A percentile compares a stretch with the other conserved stretches of the same genome.
Evolutionary conservation across 306 rosid species (phyloP).

Genomic region (Pyrus bretschneideri): DNA sequence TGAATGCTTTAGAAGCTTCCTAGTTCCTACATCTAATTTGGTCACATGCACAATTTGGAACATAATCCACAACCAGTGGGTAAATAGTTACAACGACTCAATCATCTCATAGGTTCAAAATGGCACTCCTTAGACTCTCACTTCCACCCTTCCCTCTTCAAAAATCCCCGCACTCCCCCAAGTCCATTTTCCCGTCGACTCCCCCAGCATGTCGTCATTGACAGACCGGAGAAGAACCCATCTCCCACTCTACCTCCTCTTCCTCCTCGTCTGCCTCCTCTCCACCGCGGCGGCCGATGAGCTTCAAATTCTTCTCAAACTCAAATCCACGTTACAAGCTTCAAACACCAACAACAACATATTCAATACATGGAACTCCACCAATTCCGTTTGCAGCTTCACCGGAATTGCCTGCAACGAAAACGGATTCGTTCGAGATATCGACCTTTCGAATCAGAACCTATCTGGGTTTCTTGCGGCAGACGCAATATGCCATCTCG

Average conservation of each 20-base stretch:
- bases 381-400: slow-evolving; percentile 34
- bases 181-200: not conserved
- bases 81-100: not conserved
- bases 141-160: not conserved
- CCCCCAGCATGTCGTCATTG: not conserved
- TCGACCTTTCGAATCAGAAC: slow-evolving; percentile 39
- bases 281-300: slow-evolving; percentile 42
- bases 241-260: not conserved
- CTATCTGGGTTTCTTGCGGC: slow-evolving; percentile 58
- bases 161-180: not conserved
- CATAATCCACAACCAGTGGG: not conserved
- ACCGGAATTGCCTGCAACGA: slow-evolving; percentile 52
- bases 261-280: slow-evolving; percentile 28
- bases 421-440: slow-evolving; percentile 29
- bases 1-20: not conserved
- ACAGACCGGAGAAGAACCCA: not conserved
- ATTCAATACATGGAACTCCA: slow-evolving; percentile 43
- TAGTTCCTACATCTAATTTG: not conserved
- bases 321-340: slow-evolving; percentile 37
- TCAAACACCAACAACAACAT: slow-evolving; percentile 18
- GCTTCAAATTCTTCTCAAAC: slow-evolving; percentile 37
- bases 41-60: not conserved
- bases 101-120: not conserved
- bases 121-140: not conserved
- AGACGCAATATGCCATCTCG: slow-evolving; percentile 56